Evolutionary conservation across 2,329 filamentous ascomycete genomes (phyloP), one percentile per base, ranked within the genome.

Genomic region (Claviceps digitariae): DNA sequence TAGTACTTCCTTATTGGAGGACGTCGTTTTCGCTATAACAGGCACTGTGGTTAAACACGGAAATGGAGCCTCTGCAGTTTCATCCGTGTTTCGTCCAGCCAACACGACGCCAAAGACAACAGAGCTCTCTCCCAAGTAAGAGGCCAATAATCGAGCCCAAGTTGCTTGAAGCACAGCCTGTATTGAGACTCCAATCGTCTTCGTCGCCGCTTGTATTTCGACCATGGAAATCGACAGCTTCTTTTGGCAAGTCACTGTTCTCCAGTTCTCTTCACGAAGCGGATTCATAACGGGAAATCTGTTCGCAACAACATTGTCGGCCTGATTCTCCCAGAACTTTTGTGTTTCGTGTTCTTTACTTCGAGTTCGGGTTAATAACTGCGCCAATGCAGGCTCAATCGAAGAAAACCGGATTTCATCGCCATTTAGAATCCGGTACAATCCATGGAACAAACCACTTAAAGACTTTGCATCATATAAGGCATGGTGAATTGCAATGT

Each of bases 31-130:
- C n/a, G 79, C 78, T 12, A 83, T 66, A 1, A 93, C 75, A 0
- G 91, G 91, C 2, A 95, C 66, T 0, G 90, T 95, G 0, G 84
- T 83, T 53, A 96, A 81, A 63, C 86, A 91, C 0, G 91, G 90
- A 51, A 96, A 87, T 0, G 80, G 74, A 4, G 78, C 76, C 6
- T 74, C 64, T 20, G 77, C 73, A 0, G 82, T 79, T n/a, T 75
- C 71, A 4, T 83, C 75, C 0, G 75, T 74, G 3, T 77, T 81
- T 36, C 89, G 75, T 1, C 89, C 89, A 9, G 90, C 90, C 8
- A 95, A 72, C 0, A 90, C 87, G 15, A 86, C 75, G 0, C 90
- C 91, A 64, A 93, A 95, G 0, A 84, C 83, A 0, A 93, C 82
- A 6, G 76, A 76, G 2, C 70, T 62, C 62, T 95, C 89, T 1